Base-by-base conservation (phyloP, 106 monocot genomes). In the Dioscorea zingiberensis region DNA sequence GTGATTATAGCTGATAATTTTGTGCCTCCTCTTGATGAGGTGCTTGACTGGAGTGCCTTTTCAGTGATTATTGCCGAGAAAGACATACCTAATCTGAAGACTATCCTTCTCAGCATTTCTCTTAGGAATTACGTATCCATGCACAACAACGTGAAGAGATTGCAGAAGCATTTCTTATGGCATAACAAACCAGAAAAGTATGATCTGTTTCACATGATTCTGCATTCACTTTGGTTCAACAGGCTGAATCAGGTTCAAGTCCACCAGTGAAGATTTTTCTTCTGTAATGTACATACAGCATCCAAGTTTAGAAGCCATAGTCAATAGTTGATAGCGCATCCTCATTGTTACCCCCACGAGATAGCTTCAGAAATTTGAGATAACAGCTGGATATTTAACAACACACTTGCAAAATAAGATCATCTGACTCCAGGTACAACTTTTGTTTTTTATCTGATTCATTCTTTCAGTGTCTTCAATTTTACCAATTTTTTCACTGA, bases 91-190 rank as follows among this genome's bases (percentile, higher is more conserved):
- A 74, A 75, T 7, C 47, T 97, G 67, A 88, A 90, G 67, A 58
- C 73, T 17, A 86, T 91, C 32, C 77, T 97, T 21, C 46, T 75
- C 44, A 72, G 71, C 2, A 86, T 91, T 55, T 66, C 91, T 46
- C 66, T 74, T 1, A 72, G 78, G 73, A 54, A 44, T 25, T 97
- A 97, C 67, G 25, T 88, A 18, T 64, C 59, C 13, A 69, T 97
- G 88, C 91, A 88, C 4, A 63, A 46, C 19, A 78, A 78, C 47
- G 81, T 91, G 7, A 74, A 72, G 60, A 85, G 69, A 63, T 27
- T 92, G 47, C 91, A 97, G 85, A 91, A 66, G 62, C 97, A 97
- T 68, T 97, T 97, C 62, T 27, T 92, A 17, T 97, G 91, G 97
- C 85, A 97, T 74, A 21, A 72, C 12, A 88, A 62, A 60, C 97